These are phyloP conservation scores for Claviceps quebecensis DNA, from an alignment of 2,329 filamentous ascomycete genomes.

Conservation along the genomic window DNA sequence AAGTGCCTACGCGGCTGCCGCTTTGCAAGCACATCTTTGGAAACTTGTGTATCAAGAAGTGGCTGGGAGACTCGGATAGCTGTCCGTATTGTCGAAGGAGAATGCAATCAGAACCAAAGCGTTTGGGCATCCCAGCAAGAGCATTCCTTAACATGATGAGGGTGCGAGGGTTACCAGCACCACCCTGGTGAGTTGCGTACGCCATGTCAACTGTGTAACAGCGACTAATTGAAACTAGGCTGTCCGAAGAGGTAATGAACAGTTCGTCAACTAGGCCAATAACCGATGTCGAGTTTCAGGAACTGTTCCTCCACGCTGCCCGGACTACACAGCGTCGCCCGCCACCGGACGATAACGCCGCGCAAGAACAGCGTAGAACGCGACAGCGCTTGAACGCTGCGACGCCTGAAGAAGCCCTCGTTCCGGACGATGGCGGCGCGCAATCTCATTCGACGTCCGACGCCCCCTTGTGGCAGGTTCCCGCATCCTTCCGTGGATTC, in stretches of 20 bases:
- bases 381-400: constrained; percentile 13
- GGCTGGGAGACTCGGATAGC: constrained; percentile 47
- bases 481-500: not conserved
- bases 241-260: constrained; percentile 11
- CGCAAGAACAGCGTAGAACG: constrained; percentile 16
- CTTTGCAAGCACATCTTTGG: constrained; percentile 52
- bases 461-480: not conserved
- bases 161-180: constrained; percentile 11
- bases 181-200: constrained; percentile 10
- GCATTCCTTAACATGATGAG: constrained; percentile 20
- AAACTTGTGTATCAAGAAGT: constrained; percentile 49
- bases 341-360: constrained; percentile 13
- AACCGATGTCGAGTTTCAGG: constrained; percentile 8
- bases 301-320: constrained; percentile 7
- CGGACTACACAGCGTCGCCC: constrained; percentile 13
- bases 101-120: constrained; percentile 34
- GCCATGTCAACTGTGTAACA: not conserved
- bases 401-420: not conserved
- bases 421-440: not conserved
- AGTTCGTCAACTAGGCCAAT: constrained; percentile 8
- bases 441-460: not conserved
- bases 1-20: constrained; percentile 43
- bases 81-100: constrained; percentile 53
- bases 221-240: not conserved
- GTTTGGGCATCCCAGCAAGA: constrained; percentile 9